Conservation (phyloP, 176 grass and related monocot species). For the Raddia guianensis region DNA sequence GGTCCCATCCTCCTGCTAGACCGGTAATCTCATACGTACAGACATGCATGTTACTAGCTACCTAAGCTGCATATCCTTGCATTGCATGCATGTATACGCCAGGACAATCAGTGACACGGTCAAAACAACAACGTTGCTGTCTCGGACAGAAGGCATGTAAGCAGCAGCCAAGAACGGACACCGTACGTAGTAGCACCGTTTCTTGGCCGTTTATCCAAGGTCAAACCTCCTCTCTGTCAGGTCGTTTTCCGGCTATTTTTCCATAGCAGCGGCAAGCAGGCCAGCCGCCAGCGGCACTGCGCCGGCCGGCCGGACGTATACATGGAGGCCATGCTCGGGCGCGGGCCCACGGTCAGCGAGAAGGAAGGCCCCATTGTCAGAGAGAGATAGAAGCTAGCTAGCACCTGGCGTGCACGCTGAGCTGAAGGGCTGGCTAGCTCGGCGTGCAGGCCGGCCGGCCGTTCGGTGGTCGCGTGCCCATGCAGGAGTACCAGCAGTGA, state of each 20-base stretch:
- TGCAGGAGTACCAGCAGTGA: background rate
- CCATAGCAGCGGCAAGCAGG: too few relatives aligned
- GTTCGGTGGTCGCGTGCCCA: background rate
- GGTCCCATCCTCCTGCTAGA: background rate
- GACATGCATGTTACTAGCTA: too few relatives aligned
- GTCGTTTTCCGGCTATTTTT: constrained; percentile 36
- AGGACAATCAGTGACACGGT: background rate
- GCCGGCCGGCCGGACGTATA: background rate
- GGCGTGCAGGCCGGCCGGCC: background rate
- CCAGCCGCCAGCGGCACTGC: background rate
- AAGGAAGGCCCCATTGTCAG: background rate
- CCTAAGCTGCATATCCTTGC: too few relatives aligned
- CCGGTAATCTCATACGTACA: background rate
- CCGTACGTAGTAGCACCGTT: background rate
- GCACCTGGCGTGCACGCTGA: background rate
- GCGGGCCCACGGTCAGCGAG: constrained; percentile 7
- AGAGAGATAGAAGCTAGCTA: constrained; percentile 12
- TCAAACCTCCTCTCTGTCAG: constrained; percentile 33
- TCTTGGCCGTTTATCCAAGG: background rate
- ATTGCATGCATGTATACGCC: too few relatives aligned
- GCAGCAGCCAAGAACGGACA: background rate
- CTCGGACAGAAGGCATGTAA: background rate
- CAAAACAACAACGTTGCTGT: background rate
- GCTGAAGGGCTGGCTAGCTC: background rate
- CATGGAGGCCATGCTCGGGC: background rate